Base-by-base conservation (phyloP, 2,329 filamentous ascomycete genomes). In the Ophiocordyceps camponoti-leonardi region DNA sequence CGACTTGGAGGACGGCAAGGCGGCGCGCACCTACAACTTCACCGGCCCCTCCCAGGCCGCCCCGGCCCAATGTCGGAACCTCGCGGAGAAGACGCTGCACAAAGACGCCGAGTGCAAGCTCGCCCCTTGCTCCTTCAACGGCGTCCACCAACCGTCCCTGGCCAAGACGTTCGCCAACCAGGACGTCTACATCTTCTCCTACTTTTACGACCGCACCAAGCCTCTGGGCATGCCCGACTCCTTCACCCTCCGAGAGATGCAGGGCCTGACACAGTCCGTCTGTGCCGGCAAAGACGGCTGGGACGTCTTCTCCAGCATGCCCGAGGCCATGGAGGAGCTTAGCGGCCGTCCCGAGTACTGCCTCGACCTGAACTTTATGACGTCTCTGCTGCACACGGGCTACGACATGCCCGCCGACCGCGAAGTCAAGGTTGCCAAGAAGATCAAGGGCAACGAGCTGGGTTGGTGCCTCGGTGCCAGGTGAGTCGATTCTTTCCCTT, bases 331-430 rank as follows among this genome's bases (percentile, higher is more conserved):
- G 44, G 72, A 81, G 2, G 87, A 96, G 67, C 73, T 98, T 30
- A 68, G 71, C 45, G 87, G 76, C 49, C 77, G 90, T 47, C 87
- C 92, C 2, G 88, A 98, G 65, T 85, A 83, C 64, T 98, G 92
- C 66, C 67, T 98, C 56, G 92, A 98, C 64, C 69, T 98, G 55
- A 98, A 86, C 69, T 98, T 96, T 60, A 95, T 95, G 86, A 68
- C 94, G 55, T 85, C 85, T 23, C 71, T 98, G 47, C 68, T 96
- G 46, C 88, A 96, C 64, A 94, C 86, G 6, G 92, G 92, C 3
- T 98, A 98, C 58, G 92, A 96, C 54, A 95, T 98, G 86, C 90
- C 90, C 4, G 81, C 96, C 55, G 86, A 94, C 53, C 77, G 93
- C 37, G 92, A 98, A 65, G 87, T 98, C 52, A 90, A 85, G 72